Conservation (phyloP, 2,329 filamentous ascomycete genomes). For the Sarocladiaceae sp. region DNA sequence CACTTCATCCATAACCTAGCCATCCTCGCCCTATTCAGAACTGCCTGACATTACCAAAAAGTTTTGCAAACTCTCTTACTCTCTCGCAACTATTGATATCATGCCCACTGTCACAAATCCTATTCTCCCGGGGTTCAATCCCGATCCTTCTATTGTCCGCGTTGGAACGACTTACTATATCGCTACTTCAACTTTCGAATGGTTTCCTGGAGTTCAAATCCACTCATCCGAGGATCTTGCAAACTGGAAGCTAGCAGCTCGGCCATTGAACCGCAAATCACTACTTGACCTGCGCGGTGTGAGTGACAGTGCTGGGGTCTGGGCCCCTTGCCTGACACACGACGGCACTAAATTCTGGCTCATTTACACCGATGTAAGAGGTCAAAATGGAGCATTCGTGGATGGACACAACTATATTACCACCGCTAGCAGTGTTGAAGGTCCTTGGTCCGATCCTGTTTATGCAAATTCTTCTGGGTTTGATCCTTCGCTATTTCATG, state of each 20-base stretch:
- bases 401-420: slow-evolving; percentile 63
- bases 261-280: slow-evolving; percentile 43
- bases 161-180: slow-evolving; percentile 52
- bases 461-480: slow-evolving; percentile 59
- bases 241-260: slow-evolving; percentile 44
- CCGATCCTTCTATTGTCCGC: slow-evolving; percentile 49
- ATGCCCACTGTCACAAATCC: slow-evolving; percentile 50
- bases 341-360: slow-evolving; percentile 59
- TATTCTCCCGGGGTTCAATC: slow-evolving; percentile 53
- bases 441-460: slow-evolving; percentile 58
- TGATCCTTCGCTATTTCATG: slow-evolving; percentile 57
- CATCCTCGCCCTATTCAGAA: too few species aligned
- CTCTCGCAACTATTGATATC: too few species aligned
- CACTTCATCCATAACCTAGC: too few species aligned
- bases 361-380: slow-evolving; percentile 63
- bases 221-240: slow-evolving; percentile 49
- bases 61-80: too few species aligned
- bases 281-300: slow-evolving; percentile 55
- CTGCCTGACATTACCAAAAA: too few species aligned
- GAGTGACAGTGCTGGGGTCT: slow-evolving; percentile 58
- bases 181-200: slow-evolving; percentile 52
- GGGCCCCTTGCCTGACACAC: slow-evolving; percentile 60
- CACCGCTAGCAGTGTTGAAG: slow-evolving; percentile 45
- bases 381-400: slow-evolving; percentile 63
- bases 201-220: slow-evolving; percentile 52